Evolutionary conservation across 306 rosid species (phyloP).

Genomic region (Acacia confusa): DNA sequence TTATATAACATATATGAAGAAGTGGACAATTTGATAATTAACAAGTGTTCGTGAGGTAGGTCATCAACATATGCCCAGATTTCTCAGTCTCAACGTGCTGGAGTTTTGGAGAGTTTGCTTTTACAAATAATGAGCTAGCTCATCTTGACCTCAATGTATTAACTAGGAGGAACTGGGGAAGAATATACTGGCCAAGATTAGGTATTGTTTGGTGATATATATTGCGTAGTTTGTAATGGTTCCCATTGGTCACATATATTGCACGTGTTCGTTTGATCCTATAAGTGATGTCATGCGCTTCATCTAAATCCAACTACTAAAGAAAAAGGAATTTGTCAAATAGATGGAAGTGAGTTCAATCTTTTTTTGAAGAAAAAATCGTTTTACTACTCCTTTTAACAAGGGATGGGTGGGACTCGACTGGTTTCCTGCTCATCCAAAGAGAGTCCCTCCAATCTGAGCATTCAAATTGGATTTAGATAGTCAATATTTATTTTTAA

Average conservation of each 20-base stretch:
- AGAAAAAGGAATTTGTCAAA: not conserved
- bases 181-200: slow-evolving; percentile 6
- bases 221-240: not conserved
- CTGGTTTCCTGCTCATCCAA: too few relatives aligned
- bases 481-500: too few relatives aligned
- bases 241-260: not conserved
- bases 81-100: slow-evolving; percentile 27
- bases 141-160: not conserved
- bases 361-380: not conserved
- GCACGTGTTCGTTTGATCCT: not conserved
- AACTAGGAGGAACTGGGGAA: not conserved
- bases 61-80: slow-evolving; percentile 48
- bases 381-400: not conserved
- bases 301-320: not conserved
- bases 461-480: too few relatives aligned
- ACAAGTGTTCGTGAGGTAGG: slow-evolving; percentile 45
- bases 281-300: not conserved
- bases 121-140: not conserved
- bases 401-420: not conserved
- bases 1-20: not conserved
- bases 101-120: slow-evolving; percentile 33
- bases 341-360: not conserved
- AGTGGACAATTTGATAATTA: slow-evolving; percentile 1
- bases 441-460: too few relatives aligned
- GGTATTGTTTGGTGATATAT: slow-evolving; percentile 41